These are phyloP conservation scores for Cicer judaicum DNA, from an alignment of 306 rosid species.

Conservation along the genomic window DNA sequence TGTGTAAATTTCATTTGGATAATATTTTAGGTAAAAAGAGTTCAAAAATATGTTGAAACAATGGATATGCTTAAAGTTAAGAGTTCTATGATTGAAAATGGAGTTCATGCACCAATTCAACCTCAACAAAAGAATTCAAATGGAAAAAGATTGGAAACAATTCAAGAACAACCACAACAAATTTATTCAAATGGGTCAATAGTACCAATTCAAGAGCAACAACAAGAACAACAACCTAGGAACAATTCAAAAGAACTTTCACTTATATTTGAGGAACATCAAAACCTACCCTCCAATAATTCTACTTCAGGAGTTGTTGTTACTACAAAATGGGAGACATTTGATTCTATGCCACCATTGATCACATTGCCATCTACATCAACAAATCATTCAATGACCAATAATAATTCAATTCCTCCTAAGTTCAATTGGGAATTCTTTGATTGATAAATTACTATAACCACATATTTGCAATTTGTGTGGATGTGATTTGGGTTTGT, in stretches of 20 bases:
- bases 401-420: slow-evolving; percentile 58
- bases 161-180: slow-evolving; percentile 58
- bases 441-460: slow-evolving; percentile 50
- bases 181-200: slow-evolving; percentile 47
- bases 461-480: slow-evolving; percentile 49
- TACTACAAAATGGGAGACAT: slow-evolving; percentile 92
- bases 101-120: slow-evolving; percentile 42
- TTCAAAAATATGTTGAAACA: slow-evolving; percentile 91
- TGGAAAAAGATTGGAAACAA: slow-evolving; percentile 53
- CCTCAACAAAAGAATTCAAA: slow-evolving; percentile 54
- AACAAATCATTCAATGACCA: slow-evolving; percentile 46
- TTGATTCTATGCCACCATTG: slow-evolving; percentile 65
- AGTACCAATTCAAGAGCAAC: slow-evolving; percentile 63
- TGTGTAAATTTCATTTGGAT: too few species aligned
- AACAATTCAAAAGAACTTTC: slow-evolving; percentile 46
- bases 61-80: slow-evolving; percentile 80
- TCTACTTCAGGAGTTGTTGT: slow-evolving; percentile 72
- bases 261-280: slow-evolving; percentile 37
- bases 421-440: slow-evolving; percentile 90
- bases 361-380: slow-evolving; percentile 54
- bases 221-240: slow-evolving; percentile 41
- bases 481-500: slow-evolving; percentile 70
- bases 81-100: slow-evolving; percentile 62
- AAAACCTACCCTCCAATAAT: slow-evolving; percentile 46
- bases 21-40: slow-evolving; percentile 69